Evolutionary conservation across 495 filamentous ascomycete species (phyloP), one percentile per base, ranked within the genome.

Genomic region (Aspergillus sclerotioniger): DNA sequence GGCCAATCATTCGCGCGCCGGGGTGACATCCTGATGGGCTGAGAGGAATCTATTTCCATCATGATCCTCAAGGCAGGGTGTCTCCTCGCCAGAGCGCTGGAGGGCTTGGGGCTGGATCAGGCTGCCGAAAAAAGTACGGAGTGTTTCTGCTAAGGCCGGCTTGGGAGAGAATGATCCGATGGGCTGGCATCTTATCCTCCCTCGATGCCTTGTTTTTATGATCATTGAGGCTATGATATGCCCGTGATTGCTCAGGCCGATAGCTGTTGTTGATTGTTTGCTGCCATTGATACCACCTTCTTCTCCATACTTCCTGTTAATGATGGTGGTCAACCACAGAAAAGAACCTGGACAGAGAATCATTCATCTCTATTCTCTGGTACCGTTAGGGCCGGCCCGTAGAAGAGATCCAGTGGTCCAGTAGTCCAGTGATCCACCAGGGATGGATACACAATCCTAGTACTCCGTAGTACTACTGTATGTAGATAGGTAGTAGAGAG

Each of bases 301-400:
- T 25, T 25, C 2, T 25, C 25, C 25, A 2, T 2, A 25, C 25
- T 25, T 25, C 25, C 25, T 25, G 25, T 25, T 25, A 5, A 5
- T 25, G 25, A 5, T 25, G 25, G 25, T 25, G 5, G 25, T 25
- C 25, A 25, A 25, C 25, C 25, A 5, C 25, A 25, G 25, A 25
- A 25, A 10, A 51, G 50, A 39, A n/a, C 17, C 31, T 25, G 25
- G 25, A 16, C 2, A 19, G 31, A 45, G 10, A 39, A 15, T 49
- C 17, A 46, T 35, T 29, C 49, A 56, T 58, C 47, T 56, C 54
- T 62, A 60, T 54, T 58, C 47, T 56, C 54, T 62, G 63, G 63
- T 62, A 66, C 60, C 57, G 52, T 48, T 59, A 67, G 64, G 64
- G 61, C 64, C 64, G 64, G 64, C 56, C 64, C 64, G 64, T 59